phyloP scores from a whole-genome alignment of 148 eudicot species.

The Rhododendron molle region DNA sequence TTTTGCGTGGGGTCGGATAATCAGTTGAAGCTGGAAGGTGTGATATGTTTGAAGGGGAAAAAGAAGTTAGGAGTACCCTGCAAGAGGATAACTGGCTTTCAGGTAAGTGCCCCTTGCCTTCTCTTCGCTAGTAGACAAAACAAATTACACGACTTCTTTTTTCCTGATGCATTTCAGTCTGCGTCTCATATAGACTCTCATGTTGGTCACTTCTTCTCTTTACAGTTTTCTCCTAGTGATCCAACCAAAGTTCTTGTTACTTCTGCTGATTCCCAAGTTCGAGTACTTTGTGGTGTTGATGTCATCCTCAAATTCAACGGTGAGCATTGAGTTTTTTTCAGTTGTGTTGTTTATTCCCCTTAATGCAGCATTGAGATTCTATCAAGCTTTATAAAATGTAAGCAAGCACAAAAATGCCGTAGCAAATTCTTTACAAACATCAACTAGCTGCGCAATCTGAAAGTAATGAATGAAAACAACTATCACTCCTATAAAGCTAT shows the following conservation, averaged over 20 bases:
- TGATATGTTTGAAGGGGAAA: conserved; percentile 40
- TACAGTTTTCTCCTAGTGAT: conserved; percentile 67
- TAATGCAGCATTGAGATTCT: not conserved
- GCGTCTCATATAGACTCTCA: not conserved
- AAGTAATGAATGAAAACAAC: not conserved
- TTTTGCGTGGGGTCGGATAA: conserved; percentile 31
- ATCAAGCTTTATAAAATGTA: not conserved
- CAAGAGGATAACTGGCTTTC: conserved; percentile 76
- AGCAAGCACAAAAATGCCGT: not conserved
- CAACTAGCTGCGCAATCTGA: not conserved
- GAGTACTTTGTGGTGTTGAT: conserved; percentile 48
- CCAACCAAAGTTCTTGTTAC: conserved; percentile 59
- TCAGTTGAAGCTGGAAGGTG: conserved; percentile 26
- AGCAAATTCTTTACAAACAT: not conserved
- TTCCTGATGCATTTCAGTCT: not conserved
- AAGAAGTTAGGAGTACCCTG: conserved; percentile 31
- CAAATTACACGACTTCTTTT: not conserved
- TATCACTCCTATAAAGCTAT: not conserved
- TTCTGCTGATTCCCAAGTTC: conserved; percentile 71
- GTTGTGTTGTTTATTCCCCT: not conserved
- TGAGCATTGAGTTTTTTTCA: conserved; percentile 9
- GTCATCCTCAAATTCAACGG: conserved; percentile 61
- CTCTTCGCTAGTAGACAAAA: not conserved
- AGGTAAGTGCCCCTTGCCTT: conserved; percentile 29
- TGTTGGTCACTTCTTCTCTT: not conserved